Percentiles rank a stretch among this genome's conserved stretches.
phyloP scores from a whole-genome alignment of 2,329 filamentous ascomycete species.

The Pestalotiopsis sp. region DNA sequence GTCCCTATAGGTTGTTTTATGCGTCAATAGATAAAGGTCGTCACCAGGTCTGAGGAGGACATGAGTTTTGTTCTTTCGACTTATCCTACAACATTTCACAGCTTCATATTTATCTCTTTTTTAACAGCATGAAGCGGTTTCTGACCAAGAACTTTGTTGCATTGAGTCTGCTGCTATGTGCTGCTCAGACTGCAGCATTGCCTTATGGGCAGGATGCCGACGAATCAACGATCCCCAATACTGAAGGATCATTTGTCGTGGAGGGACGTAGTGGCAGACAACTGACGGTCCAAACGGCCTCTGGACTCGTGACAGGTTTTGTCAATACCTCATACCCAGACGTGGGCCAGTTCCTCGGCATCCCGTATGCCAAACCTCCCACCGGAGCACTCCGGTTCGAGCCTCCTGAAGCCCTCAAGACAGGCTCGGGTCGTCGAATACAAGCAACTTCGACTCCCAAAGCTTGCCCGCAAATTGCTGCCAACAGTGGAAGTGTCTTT shows the following conservation, averaged over 20 bases:
- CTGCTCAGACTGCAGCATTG: not conserved
- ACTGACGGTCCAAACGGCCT: not conserved
- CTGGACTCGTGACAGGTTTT: not conserved
- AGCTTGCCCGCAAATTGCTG: slow-evolving; percentile 9
- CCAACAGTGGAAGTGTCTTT: slow-evolving; percentile 2
- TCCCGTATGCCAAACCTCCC: slow-evolving; percentile 19
- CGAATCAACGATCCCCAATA: not conserved
- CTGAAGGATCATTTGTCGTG: not conserved
- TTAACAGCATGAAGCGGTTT: not conserved
- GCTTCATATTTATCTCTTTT: not conserved
- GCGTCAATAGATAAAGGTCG: no score
- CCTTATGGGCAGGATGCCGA: not conserved
- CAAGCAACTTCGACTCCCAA: not conserved
- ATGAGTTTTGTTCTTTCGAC: no score
- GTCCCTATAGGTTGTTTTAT: no score
- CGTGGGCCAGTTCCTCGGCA: slow-evolving; percentile 13
- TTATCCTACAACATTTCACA: no score
- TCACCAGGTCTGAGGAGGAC: no score
- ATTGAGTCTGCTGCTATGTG: not conserved
- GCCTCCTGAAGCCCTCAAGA: slow-evolving; percentile 12
- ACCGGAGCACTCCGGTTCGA: slow-evolving; percentile 17
- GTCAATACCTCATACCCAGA: not conserved
- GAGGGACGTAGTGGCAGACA: not conserved
- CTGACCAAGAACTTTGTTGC: not conserved
- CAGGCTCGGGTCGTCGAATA: not conserved